Evolutionary conservation across 257 asterid genomes (phyloP).

Genomic region (Voacanga thouarsii): DNA sequence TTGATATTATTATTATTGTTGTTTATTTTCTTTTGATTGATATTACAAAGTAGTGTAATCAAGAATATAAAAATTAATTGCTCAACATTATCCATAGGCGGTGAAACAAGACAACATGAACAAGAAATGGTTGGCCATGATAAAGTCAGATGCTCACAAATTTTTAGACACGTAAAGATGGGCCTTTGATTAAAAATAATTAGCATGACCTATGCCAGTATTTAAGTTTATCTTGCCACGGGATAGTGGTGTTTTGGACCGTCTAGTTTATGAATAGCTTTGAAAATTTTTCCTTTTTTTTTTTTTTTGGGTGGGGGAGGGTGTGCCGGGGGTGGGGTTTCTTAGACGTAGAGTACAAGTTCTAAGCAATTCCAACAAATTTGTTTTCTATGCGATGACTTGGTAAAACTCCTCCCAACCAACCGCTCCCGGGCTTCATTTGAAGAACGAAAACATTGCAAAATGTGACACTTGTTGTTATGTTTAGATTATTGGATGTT

Average conservation of each 20-base stretch:
- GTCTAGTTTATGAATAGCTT: not conserved
- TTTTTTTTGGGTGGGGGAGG: not conserved
- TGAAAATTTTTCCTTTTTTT: not conserved
- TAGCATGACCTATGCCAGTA: conserved; percentile 18
- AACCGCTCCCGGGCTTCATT: not conserved
- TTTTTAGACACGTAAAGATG: conserved; percentile 30
- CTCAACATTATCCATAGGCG: conserved; percentile 1
- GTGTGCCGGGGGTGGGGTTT: not conserved
- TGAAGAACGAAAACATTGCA: not conserved
- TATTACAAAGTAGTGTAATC: no score
- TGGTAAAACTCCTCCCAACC: conserved; percentile 14
- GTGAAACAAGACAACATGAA: conserved; percentile 25
- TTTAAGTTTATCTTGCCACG: conserved; percentile 36
- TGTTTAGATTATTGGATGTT: conserved; percentile 1
- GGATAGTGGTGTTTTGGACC: conserved; percentile 21
- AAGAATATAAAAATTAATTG: no score
- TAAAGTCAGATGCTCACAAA: conserved; percentile 24
- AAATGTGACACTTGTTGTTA: conserved; percentile 20
- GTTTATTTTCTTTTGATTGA: not conserved
- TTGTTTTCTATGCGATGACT: not conserved
- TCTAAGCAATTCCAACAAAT: not conserved
- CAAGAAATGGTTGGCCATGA: conserved; percentile 35
- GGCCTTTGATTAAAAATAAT: conserved; percentile 8
- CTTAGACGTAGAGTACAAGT: conserved; percentile 19
- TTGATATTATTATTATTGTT: not conserved